Conservation (phyloP, 192 early-diverging fungal genomes). For the Irineochytrium annulatum region DNA sequence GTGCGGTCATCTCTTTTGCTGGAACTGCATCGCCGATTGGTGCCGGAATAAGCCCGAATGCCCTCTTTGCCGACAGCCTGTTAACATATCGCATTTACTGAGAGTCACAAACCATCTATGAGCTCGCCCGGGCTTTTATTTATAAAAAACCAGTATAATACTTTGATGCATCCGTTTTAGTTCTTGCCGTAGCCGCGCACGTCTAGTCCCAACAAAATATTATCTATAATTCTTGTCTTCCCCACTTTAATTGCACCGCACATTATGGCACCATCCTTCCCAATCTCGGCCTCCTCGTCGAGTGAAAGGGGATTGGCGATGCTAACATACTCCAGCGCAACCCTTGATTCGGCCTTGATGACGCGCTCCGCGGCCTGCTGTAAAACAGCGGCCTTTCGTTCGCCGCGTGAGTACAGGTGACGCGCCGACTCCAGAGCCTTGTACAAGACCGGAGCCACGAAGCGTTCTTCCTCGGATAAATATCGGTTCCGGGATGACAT, state of each 20-base stretch:
- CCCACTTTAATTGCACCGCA: slow-evolving; percentile 83
- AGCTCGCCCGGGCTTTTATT: too few species aligned
- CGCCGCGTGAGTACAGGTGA: slow-evolving; percentile 39
- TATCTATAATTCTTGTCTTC: slow-evolving; percentile 89
- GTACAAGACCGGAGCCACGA: slow-evolving; percentile 68
- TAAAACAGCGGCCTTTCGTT: slow-evolving; percentile 31
- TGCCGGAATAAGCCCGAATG: too few species aligned
- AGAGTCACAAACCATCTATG: too few species aligned
- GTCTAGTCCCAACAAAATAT: slow-evolving; percentile 68
- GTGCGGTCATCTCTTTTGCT: too few species aligned
- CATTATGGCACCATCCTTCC: slow-evolving; percentile 61
- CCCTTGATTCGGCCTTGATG: slow-evolving; percentile 44
- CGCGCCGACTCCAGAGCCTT: slow-evolving; percentile 57
- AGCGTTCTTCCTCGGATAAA: slow-evolving; percentile 65
- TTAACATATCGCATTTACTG: too few species aligned
- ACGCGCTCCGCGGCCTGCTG: slow-evolving; percentile 45
- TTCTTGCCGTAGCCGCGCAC: not conserved
- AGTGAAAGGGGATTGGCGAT: slow-evolving; percentile 68
- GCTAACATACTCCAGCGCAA: slow-evolving; percentile 82
- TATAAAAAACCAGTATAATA: too few species aligned
- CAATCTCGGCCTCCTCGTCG: slow-evolving; percentile 53
- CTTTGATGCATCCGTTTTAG: too few species aligned
- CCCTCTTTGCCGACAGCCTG: too few species aligned
- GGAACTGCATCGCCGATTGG: too few species aligned
- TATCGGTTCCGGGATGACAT: slow-evolving; percentile 89